Percentiles rank a stretch among this genome's conserved stretches.
Evolutionary conservation across 2,329 filamentous ascomycete genomes (phyloP).

Genomic region (Colletotrichum eleusines): DNA sequence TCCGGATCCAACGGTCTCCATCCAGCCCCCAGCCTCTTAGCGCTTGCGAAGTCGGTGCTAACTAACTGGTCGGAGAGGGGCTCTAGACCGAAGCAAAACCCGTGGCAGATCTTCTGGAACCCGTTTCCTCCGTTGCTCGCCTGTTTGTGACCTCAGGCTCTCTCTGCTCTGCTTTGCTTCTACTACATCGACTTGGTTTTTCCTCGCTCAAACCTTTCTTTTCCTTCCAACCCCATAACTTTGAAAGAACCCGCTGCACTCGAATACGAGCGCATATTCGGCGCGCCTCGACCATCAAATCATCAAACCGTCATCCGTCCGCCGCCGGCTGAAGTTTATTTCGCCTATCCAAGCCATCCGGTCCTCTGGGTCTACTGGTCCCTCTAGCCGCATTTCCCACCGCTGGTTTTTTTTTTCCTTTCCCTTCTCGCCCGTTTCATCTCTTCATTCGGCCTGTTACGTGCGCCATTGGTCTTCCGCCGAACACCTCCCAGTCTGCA

Average conservation of each 20-base stretch:
- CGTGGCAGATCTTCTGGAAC: conserved; percentile 36
- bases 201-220: background rate
- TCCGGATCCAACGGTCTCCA: conserved; percentile 29
- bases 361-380: conserved; percentile 11
- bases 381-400: conserved; percentile 27
- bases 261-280: background rate
- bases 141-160: background rate
- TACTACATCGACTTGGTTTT: background rate
- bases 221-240: background rate
- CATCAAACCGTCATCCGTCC: conserved; percentile 21
- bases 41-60: conserved; percentile 37
- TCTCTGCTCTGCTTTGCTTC: background rate
- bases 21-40: conserved; percentile 30
- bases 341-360: conserved; percentile 34
- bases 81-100: conserved; percentile 35
- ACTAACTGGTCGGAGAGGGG: conserved; percentile 35
- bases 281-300: background rate
- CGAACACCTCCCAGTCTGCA: conserved; percentile 9
- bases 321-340: conserved; percentile 38
- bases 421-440: conserved; percentile 14
- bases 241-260: background rate
- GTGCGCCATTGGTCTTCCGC: conserved; percentile 15
- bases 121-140: conserved; percentile 3
- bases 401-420: conserved; percentile 3
- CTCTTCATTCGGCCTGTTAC: conserved; percentile 21